A percentile compares a stretch with the other conserved stretches of the same genome.
Evolutionary conservation across 163 green algal species (phyloP).

Genomic region (Chlorella variabilis): DNA sequence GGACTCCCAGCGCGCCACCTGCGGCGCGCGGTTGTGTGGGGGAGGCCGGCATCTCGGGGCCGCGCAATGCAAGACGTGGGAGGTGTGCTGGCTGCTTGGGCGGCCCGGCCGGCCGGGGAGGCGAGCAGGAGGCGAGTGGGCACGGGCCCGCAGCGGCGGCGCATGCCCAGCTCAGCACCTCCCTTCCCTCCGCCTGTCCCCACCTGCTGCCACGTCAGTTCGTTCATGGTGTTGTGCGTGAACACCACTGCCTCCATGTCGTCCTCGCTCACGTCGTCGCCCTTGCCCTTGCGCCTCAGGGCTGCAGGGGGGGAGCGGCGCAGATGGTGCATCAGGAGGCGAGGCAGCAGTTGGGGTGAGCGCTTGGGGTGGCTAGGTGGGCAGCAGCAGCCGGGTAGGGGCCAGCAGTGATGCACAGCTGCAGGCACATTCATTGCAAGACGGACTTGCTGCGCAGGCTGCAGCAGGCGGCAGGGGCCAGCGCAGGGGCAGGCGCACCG

Average conservation of each 20-base stretch:
- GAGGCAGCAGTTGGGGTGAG: background rate
- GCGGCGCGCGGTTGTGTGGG: background rate
- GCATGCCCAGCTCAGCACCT: too few species aligned
- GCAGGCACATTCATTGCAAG: too few species aligned
- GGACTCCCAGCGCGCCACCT: constrained; percentile 73
- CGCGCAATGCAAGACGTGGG: too few species aligned
- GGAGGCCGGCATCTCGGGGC: background rate
- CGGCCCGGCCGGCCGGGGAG: too few species aligned
- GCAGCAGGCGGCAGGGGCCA: background rate
- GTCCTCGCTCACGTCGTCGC: constrained; percentile 88
- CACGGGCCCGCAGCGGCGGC: too few species aligned
- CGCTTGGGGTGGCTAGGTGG: too few species aligned
- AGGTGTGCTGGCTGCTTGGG: too few species aligned
- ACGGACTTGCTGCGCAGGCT: too few species aligned
- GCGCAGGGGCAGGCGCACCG: constrained; percentile 56
- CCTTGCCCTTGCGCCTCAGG: constrained; percentile 93
- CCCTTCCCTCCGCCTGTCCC: background rate
- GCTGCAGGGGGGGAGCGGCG: constrained; percentile 59
- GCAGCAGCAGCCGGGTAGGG: too few species aligned
- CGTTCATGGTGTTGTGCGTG: constrained; percentile 96
- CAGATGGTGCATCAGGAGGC: background rate
- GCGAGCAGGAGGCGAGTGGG: too few species aligned
- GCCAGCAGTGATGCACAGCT: too few species aligned
- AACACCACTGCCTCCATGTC: constrained; percentile 92
- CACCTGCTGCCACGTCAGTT: constrained; percentile 87